phyloP scores from a whole-genome alignment of 2,329 filamentous ascomycete genomes.

The Colletotrichum salicis region DNA sequence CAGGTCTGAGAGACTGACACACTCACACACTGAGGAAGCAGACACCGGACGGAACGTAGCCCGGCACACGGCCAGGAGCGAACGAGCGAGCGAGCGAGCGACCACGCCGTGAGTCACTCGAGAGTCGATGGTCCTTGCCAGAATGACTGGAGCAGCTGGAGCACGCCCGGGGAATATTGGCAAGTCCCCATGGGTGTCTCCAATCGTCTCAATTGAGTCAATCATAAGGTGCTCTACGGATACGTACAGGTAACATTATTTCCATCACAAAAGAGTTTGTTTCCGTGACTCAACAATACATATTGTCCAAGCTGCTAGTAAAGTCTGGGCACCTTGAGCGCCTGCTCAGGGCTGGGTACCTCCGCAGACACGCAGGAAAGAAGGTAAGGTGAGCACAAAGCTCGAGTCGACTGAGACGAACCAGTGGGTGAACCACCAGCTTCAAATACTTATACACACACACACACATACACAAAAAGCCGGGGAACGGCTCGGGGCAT shows the following conservation, averaged over 20 bases:
- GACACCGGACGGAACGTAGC: too few relatives aligned
- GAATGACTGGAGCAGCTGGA: neutral
- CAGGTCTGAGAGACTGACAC: neutral
- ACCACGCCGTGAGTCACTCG: slow-evolving; percentile 1
- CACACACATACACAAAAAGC: neutral
- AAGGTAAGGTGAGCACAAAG: neutral
- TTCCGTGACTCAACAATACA: slow-evolving; percentile 5
- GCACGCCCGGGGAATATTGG: neutral
- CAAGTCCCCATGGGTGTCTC: neutral
- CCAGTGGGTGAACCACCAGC: neutral
- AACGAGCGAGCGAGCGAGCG: neutral
- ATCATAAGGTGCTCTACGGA: neutral
- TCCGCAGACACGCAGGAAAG: too few relatives aligned
- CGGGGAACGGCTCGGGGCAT: slow-evolving; percentile 5
- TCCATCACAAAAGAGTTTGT: neutral
- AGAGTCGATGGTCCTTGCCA: neutral
- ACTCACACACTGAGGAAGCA: too few relatives aligned
- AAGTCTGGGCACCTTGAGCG: slow-evolving; percentile 1
- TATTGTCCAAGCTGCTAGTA: slow-evolving; percentile 19
- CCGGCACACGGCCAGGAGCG: neutral
- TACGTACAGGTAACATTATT: neutral
- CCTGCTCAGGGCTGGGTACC: neutral
- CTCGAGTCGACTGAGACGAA: neutral
- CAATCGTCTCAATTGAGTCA: neutral
- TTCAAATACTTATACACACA: neutral